Evolutionary conservation across 2,329 filamentous ascomycete species (phyloP).

Genomic region (Lecanicillium sp.): DNA sequence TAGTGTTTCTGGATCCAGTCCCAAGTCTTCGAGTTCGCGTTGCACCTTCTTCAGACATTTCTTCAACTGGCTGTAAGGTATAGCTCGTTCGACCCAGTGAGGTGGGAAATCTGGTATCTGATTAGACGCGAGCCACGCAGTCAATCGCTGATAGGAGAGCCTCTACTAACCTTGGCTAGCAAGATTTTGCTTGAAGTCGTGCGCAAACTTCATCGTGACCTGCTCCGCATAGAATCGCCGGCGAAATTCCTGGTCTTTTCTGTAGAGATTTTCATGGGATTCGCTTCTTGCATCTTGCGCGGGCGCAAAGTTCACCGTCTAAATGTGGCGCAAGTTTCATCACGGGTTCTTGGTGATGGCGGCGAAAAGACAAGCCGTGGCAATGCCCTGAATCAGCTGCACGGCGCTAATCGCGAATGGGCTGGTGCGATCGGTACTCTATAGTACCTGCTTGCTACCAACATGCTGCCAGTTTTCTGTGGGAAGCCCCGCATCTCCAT

Average conservation of each 20-base stretch:
- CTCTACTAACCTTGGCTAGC: slow-evolving; percentile 48
- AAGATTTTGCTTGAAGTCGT: slow-evolving; percentile 66
- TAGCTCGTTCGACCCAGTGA: slow-evolving; percentile 66
- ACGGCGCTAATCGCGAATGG: background rate
- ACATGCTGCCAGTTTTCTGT: no score
- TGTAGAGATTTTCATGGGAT: background rate
- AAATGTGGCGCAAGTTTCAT: slow-evolving; percentile 1
- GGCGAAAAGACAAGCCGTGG: background rate
- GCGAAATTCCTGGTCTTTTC: background rate
- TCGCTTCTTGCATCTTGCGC: slow-evolving; percentile 6
- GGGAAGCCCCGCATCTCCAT: background rate
- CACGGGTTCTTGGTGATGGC: background rate
- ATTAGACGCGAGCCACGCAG: background rate
- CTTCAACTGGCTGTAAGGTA: slow-evolving; percentile 79
- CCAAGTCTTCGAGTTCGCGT: slow-evolving; percentile 62
- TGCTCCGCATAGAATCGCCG: background rate
- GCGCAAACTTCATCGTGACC: slow-evolving; percentile 74
- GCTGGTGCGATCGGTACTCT: background rate
- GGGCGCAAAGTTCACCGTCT: no score
- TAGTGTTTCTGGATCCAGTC: slow-evolving; percentile 66
- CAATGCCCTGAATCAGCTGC: slow-evolving; percentile 2
- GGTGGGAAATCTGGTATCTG: slow-evolving; percentile 56
- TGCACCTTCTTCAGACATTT: slow-evolving; percentile 82
- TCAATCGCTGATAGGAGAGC: background rate
- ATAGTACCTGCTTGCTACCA: background rate